These are phyloP conservation scores for Talaromyces sp. DNA, from an alignment of 2,329 filamentous ascomycete genomes.

Conservation along the genomic window DNA sequence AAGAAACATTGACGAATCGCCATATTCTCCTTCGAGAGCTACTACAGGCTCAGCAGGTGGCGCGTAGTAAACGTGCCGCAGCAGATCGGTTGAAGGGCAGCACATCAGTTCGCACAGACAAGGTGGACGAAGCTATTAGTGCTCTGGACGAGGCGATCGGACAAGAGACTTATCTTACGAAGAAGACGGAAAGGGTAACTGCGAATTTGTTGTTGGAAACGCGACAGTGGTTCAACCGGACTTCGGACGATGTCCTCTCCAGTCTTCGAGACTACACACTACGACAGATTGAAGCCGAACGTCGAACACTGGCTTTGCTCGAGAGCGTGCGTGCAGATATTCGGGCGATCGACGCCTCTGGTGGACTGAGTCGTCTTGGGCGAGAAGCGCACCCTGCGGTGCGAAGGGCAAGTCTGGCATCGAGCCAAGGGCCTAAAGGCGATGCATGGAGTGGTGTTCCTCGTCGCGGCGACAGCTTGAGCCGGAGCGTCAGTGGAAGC, in stretches of 20 bases:
- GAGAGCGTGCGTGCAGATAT: conserved; percentile 92
- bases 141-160: conserved; percentile 81
- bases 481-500: conserved; percentile 70
- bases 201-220: conserved; percentile 83
- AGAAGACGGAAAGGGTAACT: conserved; percentile 86
- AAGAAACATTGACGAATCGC: conserved; percentile 94
- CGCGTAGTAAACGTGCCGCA: conserved; percentile 74
- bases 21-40: conserved; percentile 94
- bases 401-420: conserved; percentile 71
- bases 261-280: conserved; percentile 89
- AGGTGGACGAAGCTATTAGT: conserved; percentile 95
- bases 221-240: conserved; percentile 83
- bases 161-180: conserved; percentile 72
- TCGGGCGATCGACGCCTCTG: conserved; percentile 83
- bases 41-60: conserved; percentile 80
- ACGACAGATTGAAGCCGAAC: conserved; percentile 91
- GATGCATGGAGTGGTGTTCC: conserved; percentile 97
- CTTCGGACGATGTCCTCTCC: conserved; percentile 73
- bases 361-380: conserved; percentile 82
- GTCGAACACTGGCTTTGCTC: conserved; percentile 84
- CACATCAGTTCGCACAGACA: conserved; percentile 83
- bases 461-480: conserved; percentile 71
- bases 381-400: conserved; percentile 76
- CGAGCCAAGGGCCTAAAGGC: conserved; percentile 93
- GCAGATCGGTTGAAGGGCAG: conserved; percentile 84